Conservation (phyloP, 495 filamentous ascomycete genomes). For the Tuber umbilicatum region DNA sequence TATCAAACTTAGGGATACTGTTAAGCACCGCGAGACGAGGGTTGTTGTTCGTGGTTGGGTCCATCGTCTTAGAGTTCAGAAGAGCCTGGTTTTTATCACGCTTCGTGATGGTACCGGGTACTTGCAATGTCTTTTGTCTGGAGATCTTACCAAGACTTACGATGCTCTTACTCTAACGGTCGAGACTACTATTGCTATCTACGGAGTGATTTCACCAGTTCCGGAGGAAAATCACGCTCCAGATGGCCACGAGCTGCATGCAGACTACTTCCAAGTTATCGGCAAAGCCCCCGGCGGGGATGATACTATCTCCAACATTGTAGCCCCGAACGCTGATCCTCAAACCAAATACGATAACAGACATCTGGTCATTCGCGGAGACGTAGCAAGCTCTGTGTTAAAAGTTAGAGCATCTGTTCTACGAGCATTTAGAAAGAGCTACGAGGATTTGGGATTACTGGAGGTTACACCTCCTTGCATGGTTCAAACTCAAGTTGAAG, state of each 20-base stretch:
- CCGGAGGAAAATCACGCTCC: conserved; percentile 73
- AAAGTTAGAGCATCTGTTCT: conserved; percentile 83
- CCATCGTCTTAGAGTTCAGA: conserved; percentile 76
- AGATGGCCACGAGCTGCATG: conserved; percentile 83
- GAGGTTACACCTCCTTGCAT: conserved; percentile 92
- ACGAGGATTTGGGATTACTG: conserved; percentile 66
- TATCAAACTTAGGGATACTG: conserved; percentile 65
- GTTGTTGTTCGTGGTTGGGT: conserved; percentile 81
- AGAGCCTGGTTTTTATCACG: conserved; percentile 80
- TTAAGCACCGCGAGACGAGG: conserved; percentile 60
- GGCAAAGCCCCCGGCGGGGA: conserved; percentile 79
- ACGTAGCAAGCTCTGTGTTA: conserved; percentile 79
- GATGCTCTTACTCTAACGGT: conserved; percentile 81
- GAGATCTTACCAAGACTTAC: conserved; percentile 80
- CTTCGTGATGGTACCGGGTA: conserved; percentile 83
- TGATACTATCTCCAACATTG: conserved; percentile 88
- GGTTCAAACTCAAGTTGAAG: conserved; percentile 98
- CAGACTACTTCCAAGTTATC: conserved; percentile 84
- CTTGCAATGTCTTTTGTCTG: conserved; percentile 74
- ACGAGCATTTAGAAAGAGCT: conserved; percentile 73
- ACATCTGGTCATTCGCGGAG: conserved; percentile 85
- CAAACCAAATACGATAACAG: conserved; percentile 79
- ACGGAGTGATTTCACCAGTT: conserved; percentile 81
- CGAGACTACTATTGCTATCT: conserved; percentile 80
- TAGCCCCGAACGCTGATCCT: conserved; percentile 70